Conservation (phyloP, 1,139 yeast genomes). For the Taiozyma sp. region DNA sequence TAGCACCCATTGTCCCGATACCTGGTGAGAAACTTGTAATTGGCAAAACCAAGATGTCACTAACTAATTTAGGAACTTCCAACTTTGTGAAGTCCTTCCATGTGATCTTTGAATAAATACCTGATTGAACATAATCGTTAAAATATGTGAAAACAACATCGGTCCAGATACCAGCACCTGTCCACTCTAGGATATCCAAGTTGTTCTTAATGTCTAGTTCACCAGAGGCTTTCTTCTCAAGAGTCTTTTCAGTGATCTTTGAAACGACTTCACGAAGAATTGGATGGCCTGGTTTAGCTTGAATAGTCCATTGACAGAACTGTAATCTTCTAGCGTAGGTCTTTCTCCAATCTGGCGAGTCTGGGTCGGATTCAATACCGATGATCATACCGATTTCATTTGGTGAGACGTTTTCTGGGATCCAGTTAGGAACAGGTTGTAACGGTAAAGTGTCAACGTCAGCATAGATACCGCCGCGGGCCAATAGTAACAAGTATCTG, state of each 20-base stretch:
- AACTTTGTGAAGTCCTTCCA: slow-evolving; percentile 71
- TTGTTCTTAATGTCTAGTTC: slow-evolving; percentile 42
- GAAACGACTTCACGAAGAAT: slow-evolving; percentile 65
- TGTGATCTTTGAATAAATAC: slow-evolving; percentile 36
- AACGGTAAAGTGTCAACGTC: slow-evolving; percentile 65
- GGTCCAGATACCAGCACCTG: slow-evolving; percentile 81
- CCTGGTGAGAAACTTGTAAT: slow-evolving; percentile 81
- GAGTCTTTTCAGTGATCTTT: slow-evolving; percentile 56
- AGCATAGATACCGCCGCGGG: slow-evolving; percentile 74
- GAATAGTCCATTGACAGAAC: slow-evolving; percentile 75
- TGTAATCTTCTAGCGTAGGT: slow-evolving; percentile 70
- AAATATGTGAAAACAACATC: slow-evolving; percentile 64
- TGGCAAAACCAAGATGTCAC: slow-evolving; percentile 84
- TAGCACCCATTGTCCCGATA: slow-evolving; percentile 74
- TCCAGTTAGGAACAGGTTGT: slow-evolving; percentile 48
- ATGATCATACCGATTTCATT: slow-evolving; percentile 58
- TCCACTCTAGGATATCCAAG: slow-evolving; percentile 62
- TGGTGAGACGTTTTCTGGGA: slow-evolving; percentile 42
- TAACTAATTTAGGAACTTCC: slow-evolving; percentile 57
- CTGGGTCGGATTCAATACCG: slow-evolving; percentile 73
- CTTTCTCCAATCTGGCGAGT: slow-evolving; percentile 63
- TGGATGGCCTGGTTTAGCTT: slow-evolving; percentile 73
- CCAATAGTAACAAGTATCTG: slow-evolving; percentile 63
- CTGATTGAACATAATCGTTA: slow-evolving; percentile 47
- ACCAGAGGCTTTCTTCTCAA: slow-evolving; percentile 37